Percentiles rank a stretch among this genome's conserved stretches.
phyloP scores from a whole-genome alignment of 2,329 filamentous ascomycete genomes.

The Aspergillus glaucus region DNA sequence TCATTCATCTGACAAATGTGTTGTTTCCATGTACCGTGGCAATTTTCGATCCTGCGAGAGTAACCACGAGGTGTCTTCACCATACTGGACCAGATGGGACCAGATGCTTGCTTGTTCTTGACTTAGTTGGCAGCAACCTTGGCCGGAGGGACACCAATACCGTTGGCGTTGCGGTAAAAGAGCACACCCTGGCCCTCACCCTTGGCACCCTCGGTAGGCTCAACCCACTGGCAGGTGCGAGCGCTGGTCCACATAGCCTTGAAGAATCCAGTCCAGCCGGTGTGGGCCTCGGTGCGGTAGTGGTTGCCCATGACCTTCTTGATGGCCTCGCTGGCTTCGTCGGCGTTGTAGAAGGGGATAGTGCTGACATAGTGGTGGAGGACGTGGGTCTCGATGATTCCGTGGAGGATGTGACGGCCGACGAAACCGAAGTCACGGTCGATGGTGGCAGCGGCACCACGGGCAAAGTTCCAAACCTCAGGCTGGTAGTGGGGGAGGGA shows the following conservation, averaged over 20 bases:
- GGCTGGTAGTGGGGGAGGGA: constrained; percentile 86
- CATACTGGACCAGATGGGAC: neutral
- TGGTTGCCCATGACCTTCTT: constrained; percentile 91
- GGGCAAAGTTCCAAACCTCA: constrained; percentile 84
- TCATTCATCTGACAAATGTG: neutral
- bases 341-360: constrained; percentile 95
- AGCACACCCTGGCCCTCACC: constrained; percentile 78
- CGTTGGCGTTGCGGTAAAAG: constrained; percentile 95
- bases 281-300: constrained; percentile 78
- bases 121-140: constrained; percentile 33
- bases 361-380: constrained; percentile 95
- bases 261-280: constrained; percentile 76
- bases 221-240: constrained; percentile 93
- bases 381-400: constrained; percentile 96
- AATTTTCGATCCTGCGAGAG: constrained; percentile 20
- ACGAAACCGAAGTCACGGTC: constrained; percentile 97
- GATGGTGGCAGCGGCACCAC: constrained; percentile 89
- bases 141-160: constrained; percentile 59
- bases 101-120: constrained; percentile 10
- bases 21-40: constrained; percentile 9
- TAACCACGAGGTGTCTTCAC: constrained; percentile 8
- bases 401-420: constrained; percentile 82
- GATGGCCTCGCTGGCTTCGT: constrained; percentile 91
- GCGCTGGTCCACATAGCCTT: constrained; percentile 72
- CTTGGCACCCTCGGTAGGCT: constrained; percentile 74